Base-by-base conservation (phyloP, 768 basidiomycete species). In the Dioszegia crocea region DNA sequence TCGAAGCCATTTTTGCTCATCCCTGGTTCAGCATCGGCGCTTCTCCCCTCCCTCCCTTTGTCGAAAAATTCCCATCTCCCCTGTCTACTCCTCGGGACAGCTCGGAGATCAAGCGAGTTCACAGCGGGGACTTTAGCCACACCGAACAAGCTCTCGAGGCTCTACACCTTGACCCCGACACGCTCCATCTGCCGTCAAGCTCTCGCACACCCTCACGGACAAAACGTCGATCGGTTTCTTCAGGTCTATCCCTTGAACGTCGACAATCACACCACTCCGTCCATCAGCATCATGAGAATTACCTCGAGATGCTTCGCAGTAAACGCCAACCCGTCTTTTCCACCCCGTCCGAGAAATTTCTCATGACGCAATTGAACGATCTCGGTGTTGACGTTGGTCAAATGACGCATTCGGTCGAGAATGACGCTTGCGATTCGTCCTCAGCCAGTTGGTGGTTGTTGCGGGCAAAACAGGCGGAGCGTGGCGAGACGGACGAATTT, bases 361-460 rank as follows among this genome's bases (percentile, higher is more conserved):
- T 98, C 14, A 79, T 99, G 27, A 88, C 88, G 60, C 80, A 78
- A 2, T 80, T 99, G 41, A 85, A 86, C 57, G 67, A 76, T 24
- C 79, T 96, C 4, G 94, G 96, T 0, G 85, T 99, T 60, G 96
- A 98, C 76, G 89, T 88, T 0, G 90, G 88, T 16, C 94, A 99
- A 78, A 87, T 97, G 49, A 86, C 87, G n/a, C 93, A 98, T 74
- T 90, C 88, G 0, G 96, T 98, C 12, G 81, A 88, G 45, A 86
- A 83, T 27, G 85, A 97, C 76, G 94, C 94, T 0, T 99, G 94
- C 69, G 94, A 99, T 76, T 83, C 88, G 0, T 83, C 88, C 12
- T 88, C 91, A 9, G 90, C 93, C 1, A 78, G 90, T 8, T 99
- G 93, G 93, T 99, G 96, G 96, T 89, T 94, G 83, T 80, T 97